phyloP scores from a whole-genome alignment of 148 eudicot species.

The Linanthus parryae region DNA sequence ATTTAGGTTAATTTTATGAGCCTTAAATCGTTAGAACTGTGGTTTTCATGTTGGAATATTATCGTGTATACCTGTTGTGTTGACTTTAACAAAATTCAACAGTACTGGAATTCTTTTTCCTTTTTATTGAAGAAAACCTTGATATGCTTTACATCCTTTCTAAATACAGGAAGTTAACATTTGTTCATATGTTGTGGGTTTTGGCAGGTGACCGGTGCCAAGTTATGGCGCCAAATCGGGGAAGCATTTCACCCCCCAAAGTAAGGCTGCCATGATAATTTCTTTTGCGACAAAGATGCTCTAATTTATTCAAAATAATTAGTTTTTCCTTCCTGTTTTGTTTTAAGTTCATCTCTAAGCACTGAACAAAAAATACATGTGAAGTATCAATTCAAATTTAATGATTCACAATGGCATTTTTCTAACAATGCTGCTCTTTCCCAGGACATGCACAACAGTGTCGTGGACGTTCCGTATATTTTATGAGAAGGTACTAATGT shows the following conservation, averaged over 20 bases:
- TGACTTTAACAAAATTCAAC: not conserved
- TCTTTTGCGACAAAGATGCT: not conserved
- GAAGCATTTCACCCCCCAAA: constrained; percentile 88
- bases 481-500: constrained; percentile 77
- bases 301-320: not conserved
- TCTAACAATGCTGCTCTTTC: constrained; percentile 1
- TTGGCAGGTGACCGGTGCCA: constrained; percentile 68
- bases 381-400: not conserved
- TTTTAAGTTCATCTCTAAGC: not conserved
- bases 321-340: not conserved
- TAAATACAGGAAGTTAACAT: not conserved
- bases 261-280: constrained; percentile 29
- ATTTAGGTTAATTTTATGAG: not conserved
- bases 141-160: too few relatives aligned
- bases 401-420: not conserved
- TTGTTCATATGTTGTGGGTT: not conserved
- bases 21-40: not conserved
- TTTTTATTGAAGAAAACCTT: not conserved
- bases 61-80: not conserved
- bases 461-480: constrained; percentile 97
- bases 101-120: not conserved
- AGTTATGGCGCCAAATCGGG: constrained; percentile 94
- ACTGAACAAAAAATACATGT: not conserved
- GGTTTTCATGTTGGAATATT: not conserved
- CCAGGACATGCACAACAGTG: constrained; percentile 98